Conservation (phyloP, 352 stramenopile species). For the Pythium phragmiticola region DNA sequence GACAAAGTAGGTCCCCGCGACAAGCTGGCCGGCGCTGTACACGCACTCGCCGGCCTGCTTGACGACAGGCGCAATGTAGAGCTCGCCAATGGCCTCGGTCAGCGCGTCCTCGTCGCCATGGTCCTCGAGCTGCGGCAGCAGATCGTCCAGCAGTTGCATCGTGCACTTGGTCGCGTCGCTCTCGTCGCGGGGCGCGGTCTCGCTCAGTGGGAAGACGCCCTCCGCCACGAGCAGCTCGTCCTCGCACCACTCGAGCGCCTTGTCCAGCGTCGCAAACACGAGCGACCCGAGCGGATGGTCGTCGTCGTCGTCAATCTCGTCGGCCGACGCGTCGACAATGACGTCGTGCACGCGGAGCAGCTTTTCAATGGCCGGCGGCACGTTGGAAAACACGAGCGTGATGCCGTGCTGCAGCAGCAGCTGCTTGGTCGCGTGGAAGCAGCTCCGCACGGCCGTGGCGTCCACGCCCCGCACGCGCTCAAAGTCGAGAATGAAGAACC, state of each 20-base stretch:
- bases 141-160: slow-evolving; percentile 63
- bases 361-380: slow-evolving; percentile 65
- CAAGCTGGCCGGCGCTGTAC: slow-evolving; percentile 59
- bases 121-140: slow-evolving; percentile 42
- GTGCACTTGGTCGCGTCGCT: slow-evolving; percentile 33
- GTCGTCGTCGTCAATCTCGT: slow-evolving; percentile 31
- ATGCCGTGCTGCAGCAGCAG: slow-evolving; percentile 77
- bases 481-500: slow-evolving; percentile 90
- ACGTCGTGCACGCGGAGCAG: slow-evolving; percentile 80
- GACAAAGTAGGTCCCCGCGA: slow-evolving; percentile 80
- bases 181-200: slow-evolving; percentile 36
- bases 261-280: slow-evolving; percentile 83
- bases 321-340: slow-evolving; percentile 53
- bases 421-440: slow-evolving; percentile 86
- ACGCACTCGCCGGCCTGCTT: slow-evolving; percentile 67
- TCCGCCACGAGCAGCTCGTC: slow-evolving; percentile 78
- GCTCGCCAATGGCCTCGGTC: slow-evolving; percentile 59
- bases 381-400: slow-evolving; percentile 68
- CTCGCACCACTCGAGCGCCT: slow-evolving; percentile 85
- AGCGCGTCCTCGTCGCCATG: slow-evolving; percentile 30
- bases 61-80: slow-evolving; percentile 61
- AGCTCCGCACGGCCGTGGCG: slow-evolving; percentile 82
- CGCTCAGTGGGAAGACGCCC: slow-evolving; percentile 65
- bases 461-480: slow-evolving; percentile 88
- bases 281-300: slow-evolving; percentile 41